Base-by-base conservation (phyloP, 2,329 filamentous ascomycete genomes). In the Trichoderma cornu-damae region DNA sequence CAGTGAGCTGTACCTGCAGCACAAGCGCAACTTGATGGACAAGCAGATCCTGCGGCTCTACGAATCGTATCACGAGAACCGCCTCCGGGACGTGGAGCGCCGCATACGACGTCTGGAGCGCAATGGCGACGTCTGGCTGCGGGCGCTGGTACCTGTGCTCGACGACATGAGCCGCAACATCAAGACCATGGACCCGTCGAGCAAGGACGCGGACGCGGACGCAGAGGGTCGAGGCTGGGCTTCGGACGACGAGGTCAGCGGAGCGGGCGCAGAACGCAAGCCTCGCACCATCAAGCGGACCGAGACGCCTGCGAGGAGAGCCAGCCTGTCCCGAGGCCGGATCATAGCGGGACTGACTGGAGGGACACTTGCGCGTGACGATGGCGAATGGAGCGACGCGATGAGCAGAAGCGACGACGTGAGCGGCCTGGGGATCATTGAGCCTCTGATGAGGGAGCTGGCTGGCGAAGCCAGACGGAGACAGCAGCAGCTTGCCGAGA, bases 51-150 rank as follows among this genome's bases (percentile, higher is more conserved):
- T 72, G 16, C 63, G 66, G 4, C 69, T 72, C 7, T 75, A 77
- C 58, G 73, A 77, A 47, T 69, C 67, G 3, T 71, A 77, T 26
- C 68, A 71, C 8, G 73, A 76, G 58, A 68, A 72, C 18, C 75
- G 73, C 6, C 66, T 77, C 14, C 70, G 70, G 22, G 79, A 81
- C 37, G 75, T 80, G 67, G 77, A 79, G 61, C 70, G 70, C 9
- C 73, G 78, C 1, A 65, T 81, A 11, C 71, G 73, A 6, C 69
- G 70, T 14, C 69, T 81, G 1, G 78, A 81, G 66, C 69, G 71
- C 14, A 76, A 77, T 48, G 73, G 75, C 38, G 76, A 80, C 37
- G 66, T 75, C 3, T 76, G 75, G 73, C 65, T 77, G 40, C 68
- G 72, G 12, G 73, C 76, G 2, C 64, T 81, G 24, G 67, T 75